A percentile compares a stretch with the other conserved stretches of the same genome.
phyloP scores from a whole-genome alignment of 2,329 filamentous ascomycete species.

The Fusarium sarcochroum region DNA sequence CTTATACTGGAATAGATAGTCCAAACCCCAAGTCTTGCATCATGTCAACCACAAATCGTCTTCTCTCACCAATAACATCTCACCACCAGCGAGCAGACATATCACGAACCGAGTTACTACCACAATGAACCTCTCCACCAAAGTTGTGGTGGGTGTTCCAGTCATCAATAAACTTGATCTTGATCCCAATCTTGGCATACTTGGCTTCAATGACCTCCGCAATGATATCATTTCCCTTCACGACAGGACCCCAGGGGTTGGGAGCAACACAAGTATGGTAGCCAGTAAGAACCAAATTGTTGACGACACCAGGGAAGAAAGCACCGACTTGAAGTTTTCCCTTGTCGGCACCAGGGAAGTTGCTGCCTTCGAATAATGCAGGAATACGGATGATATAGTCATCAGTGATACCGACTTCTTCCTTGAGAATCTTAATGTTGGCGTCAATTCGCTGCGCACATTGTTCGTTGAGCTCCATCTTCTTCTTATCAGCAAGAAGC shows the following conservation, averaged over 20 bases:
- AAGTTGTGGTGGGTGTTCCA: not conserved
- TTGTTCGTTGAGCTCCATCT: not conserved
- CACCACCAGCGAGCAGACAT: conserved; percentile 1
- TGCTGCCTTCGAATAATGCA: not conserved
- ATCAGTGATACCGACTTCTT: not conserved
- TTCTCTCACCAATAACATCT: too few species aligned
- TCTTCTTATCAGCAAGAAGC: not conserved
- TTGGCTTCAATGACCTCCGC: accelerated
- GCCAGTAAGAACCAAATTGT: conserved; percentile 2
- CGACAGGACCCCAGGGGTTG: not conserved
- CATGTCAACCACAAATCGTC: too few species aligned
- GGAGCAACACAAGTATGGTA: not conserved
- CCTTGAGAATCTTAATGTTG: not conserved
- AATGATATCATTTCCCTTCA: not conserved
- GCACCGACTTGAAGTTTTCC: not conserved
- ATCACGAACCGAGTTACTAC: not conserved
- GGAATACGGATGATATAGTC: conserved; percentile 10
- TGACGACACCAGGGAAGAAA: not conserved
- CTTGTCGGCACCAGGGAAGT: accelerated
- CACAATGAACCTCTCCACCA: conserved; percentile 12
- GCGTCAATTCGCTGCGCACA: not conserved
- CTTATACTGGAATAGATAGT: too few species aligned
- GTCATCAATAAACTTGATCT: conserved; percentile 1
- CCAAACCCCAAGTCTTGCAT: too few species aligned
- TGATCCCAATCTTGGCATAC: not conserved